A percentile compares a stretch with the other conserved stretches of the same genome.
These are phyloP conservation scores for Trypanosoma cruzi DNA, from an alignment of 208 protist species.

Conservation along the genomic window DNA sequence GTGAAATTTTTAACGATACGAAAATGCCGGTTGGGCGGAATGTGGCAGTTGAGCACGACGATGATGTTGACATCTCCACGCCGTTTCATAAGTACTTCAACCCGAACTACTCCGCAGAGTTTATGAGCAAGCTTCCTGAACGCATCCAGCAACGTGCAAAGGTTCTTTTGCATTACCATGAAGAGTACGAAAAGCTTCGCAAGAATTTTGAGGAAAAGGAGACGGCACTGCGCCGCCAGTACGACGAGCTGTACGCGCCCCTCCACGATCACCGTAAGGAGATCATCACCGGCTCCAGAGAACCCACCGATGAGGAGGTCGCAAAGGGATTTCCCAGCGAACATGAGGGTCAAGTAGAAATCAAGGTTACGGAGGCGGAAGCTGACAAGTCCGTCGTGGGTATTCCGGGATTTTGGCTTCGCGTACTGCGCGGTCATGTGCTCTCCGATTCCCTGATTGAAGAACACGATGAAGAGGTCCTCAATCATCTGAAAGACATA, in stretches of 20 bases:
- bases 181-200: constrained; percentile 60
- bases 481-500: constrained; percentile 73
- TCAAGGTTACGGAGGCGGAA: constrained; percentile 23
- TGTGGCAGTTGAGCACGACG: constrained; percentile 17
- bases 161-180: constrained; percentile 75
- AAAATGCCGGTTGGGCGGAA: constrained; percentile 17
- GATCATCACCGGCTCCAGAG: constrained; percentile 67
- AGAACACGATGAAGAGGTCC: constrained; percentile 72
- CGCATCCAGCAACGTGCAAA: constrained; percentile 79
- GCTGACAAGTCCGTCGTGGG: constrained; percentile 31
- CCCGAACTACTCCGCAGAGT: constrained; percentile 75
- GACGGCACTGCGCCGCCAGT: constrained; percentile 64
- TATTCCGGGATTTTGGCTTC: constrained; percentile 76
- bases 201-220: constrained; percentile 71
- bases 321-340: constrained; percentile 63
- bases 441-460: constrained; percentile 67
- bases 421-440: constrained; percentile 70
- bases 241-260: constrained; percentile 65
- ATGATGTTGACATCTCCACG: constrained; percentile 39
- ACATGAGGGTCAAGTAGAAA: constrained; percentile 49
- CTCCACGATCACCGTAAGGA: constrained; percentile 69
- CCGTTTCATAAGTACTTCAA: constrained; percentile 69
- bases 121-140: constrained; percentile 80
- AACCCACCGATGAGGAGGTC: constrained; percentile 67
- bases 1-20: constrained; percentile 2